Percentiles rank a stretch among this genome's conserved stretches.
Conservation (phyloP, 2,329 filamentous ascomycete genomes). For the Penicillium brasilianum region DNA sequence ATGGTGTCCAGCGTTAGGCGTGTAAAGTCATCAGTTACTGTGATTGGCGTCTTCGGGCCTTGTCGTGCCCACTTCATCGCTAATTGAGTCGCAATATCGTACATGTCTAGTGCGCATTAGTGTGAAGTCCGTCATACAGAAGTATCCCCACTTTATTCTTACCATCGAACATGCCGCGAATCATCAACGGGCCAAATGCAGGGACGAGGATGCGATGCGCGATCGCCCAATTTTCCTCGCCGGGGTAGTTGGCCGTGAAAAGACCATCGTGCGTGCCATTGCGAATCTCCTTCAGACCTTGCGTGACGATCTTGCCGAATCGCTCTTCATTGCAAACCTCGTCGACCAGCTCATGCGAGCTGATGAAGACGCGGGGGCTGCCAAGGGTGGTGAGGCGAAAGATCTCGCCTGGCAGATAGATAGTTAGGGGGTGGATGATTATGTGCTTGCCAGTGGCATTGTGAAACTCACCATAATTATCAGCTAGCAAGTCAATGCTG, state of each 20-base stretch:
- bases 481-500: constrained; percentile 62
- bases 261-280: constrained; percentile 68
- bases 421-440: background rate
- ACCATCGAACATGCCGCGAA: constrained; percentile 51
- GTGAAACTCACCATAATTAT: constrained; percentile 66
- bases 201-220: constrained; percentile 59
- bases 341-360: constrained; percentile 61
- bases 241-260: constrained; percentile 61
- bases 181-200: constrained; percentile 53
- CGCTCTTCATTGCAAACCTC: constrained; percentile 69
- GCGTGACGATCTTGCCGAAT: constrained; percentile 64
- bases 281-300: constrained; percentile 60
- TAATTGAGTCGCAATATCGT: constrained; percentile 47
- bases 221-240: constrained; percentile 65
- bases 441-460: background rate
- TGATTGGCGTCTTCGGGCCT: constrained; percentile 63
- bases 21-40: constrained; percentile 70
- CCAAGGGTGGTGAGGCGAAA: constrained; percentile 60
- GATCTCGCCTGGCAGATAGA: constrained; percentile 60
- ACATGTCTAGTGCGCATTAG: constrained; percentile 38
- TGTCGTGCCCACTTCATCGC: constrained; percentile 51
- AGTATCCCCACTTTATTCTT: constrained; percentile 5
- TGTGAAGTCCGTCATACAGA: no score
- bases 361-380: constrained; percentile 54
- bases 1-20: constrained; percentile 75